A percentile compares a stretch with the other conserved stretches of the same genome.
phyloP scores from a whole-genome alignment of 805 yeast genomes.

The Wickerhamomyces sydowiorum region DNA sequence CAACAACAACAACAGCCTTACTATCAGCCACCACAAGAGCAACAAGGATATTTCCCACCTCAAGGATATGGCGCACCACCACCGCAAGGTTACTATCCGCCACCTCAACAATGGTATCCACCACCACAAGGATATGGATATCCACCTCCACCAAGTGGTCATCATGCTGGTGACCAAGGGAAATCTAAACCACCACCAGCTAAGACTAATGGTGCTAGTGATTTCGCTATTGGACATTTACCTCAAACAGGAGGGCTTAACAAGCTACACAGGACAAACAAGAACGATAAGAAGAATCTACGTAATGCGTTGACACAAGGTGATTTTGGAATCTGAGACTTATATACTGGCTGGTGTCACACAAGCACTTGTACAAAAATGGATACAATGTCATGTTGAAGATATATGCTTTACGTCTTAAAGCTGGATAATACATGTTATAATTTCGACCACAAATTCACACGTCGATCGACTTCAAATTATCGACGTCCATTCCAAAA shows the following conservation, averaged over 20 bases:
- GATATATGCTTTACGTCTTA: conserved; percentile 35
- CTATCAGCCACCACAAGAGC: not conserved
- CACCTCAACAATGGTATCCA: conserved; percentile 9
- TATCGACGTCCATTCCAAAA: too few relatives aligned
- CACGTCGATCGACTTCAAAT: too few relatives aligned
- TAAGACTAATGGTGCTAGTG: conserved; percentile 25
- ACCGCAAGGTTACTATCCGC: conserved; percentile 17
- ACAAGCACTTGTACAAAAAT: conserved; percentile 31
- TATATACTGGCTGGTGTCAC: not conserved
- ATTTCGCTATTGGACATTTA: conserved; percentile 38
- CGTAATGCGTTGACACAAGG: conserved; percentile 63
- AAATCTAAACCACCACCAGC: conserved; percentile 11
- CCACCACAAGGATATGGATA: conserved; percentile 17
- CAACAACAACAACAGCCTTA: conserved; percentile 1
- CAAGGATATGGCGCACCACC: conserved; percentile 5
- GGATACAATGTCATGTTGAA: conserved; percentile 33
- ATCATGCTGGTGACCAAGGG: conserved; percentile 10
- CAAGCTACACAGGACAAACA: conserved; percentile 37
- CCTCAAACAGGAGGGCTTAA: conserved; percentile 41
- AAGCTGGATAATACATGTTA: conserved; percentile 40
- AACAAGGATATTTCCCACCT: conserved; percentile 8
- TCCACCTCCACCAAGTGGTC: conserved; percentile 5
- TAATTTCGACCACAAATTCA: conserved; percentile 43
- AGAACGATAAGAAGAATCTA: conserved; percentile 47
- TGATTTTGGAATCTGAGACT: conserved; percentile 53